Percentiles rank a stretch among this genome's conserved stretches.
Conservation (phyloP, 2,329 filamentous ascomycete species). For the Aureobasidium sp. region DNA sequence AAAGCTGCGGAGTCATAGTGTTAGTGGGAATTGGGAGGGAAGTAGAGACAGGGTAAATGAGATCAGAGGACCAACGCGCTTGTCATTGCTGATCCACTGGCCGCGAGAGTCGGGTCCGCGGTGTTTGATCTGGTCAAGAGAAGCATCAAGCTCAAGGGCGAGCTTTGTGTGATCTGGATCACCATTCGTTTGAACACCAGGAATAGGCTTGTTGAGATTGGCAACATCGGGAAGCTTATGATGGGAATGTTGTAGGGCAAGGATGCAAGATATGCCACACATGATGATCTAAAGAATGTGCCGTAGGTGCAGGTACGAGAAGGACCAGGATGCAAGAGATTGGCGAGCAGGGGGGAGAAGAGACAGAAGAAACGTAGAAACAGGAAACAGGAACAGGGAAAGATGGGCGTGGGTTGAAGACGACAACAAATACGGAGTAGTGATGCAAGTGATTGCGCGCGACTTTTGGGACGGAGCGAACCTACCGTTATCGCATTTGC, state of each 20-base stretch:
- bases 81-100: constrained; percentile 41
- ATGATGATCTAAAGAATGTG: constrained; percentile 17
- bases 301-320: constrained; percentile 1
- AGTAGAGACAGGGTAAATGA: constrained; percentile 1
- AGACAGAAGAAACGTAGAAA: background rate
- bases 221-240: constrained; percentile 12
- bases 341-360: background rate
- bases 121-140: constrained; percentile 36
- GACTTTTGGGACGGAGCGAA: background rate
- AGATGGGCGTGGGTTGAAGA: background rate
- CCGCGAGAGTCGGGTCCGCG: constrained; percentile 41
- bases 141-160: constrained; percentile 21
- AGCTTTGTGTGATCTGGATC: constrained; percentile 18
- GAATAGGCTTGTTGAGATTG: background rate
- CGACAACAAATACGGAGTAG: background rate
- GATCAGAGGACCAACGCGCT: constrained; percentile 33
- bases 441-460: background rate
- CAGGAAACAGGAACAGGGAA: background rate
- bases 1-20: constrained; percentile 29
- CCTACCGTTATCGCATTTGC: constrained; percentile 6
- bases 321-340: constrained; percentile 1
- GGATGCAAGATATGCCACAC: constrained; percentile 27
- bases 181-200: constrained; percentile 17
- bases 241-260: constrained; percentile 19
- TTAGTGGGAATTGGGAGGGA: constrained; percentile 17